Evolutionary conservation across 352 stramenopile species (phyloP), one percentile per base, ranked within the genome.

Genomic region (Phytophthora pseudosyringae): DNA sequence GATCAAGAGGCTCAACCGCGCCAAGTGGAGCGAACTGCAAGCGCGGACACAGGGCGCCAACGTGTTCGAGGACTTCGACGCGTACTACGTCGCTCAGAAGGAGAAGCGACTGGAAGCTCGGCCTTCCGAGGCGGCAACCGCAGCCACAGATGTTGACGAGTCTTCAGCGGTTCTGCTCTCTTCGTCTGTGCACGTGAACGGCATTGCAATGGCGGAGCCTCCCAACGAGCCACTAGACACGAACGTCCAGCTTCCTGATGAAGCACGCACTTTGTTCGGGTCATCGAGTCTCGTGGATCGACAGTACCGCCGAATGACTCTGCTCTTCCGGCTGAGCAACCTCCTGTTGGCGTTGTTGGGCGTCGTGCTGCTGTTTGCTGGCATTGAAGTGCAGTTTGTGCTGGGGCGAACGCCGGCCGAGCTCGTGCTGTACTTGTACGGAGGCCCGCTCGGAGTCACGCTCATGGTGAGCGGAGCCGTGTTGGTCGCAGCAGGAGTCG

Each of bases 1-100:
- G 3, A 82, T 91, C 57, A 79, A 81, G 50, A 73, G 67, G 40
- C 58, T 91, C 4, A 91, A 88, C 28, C 77, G 79, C 26, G 60
- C 75, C 8, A 91, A 91, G 35, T 91, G 80, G 83, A 73, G 59
- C 5, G 83, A 91, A 56, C 67, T 91, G 0, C 54, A 85, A 36
- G 66, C 75, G n/a, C 73, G 81, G n/a, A 74, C 74, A 1, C 45
- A 76, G 32, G 52, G 36, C 1, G 43, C 38, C 1, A 64, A 71
- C 2, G 60, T 73, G 5, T 71, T 85, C 11, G 78, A 87, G 12
- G 77, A 86, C 39, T 91, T 91, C 62, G 68, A 76, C 6, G 38
- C 72, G 4, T 89, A 75, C 39, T 78, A 81, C 11, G 64, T 67
- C 2, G 62, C 64, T n/a, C 64, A 73, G 45, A 59, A 69, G 39